phyloP scores from a whole-genome alignment of 139 green algal species.

The Volvox reticuliferus region DNA sequence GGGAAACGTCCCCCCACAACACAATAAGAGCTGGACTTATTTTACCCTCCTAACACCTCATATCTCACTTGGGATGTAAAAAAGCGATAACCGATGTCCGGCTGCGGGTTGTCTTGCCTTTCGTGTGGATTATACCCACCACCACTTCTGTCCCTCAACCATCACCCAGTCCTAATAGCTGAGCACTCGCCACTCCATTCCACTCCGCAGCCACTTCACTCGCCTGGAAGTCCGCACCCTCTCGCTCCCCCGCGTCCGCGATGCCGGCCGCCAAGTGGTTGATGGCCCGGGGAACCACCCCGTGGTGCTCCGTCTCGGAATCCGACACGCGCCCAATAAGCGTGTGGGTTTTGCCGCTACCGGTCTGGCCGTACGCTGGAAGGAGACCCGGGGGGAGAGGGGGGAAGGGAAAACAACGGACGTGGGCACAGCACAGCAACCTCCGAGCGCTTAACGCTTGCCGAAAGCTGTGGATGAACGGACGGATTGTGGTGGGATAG shows the following conservation, averaged over 20 bases:
- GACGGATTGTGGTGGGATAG: neutral
- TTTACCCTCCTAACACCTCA: too few relatives aligned
- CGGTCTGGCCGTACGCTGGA: conserved; percentile 80
- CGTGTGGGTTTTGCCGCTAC: conserved; percentile 85
- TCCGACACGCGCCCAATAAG: conserved; percentile 63
- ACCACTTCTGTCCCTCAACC: neutral
- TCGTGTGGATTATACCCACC: too few relatives aligned
- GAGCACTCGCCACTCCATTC: too few relatives aligned
- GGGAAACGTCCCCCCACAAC: neutral
- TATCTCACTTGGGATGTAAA: too few relatives aligned
- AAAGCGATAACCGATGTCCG: too few relatives aligned
- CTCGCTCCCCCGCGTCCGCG: conserved; percentile 12
- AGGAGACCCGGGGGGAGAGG: neutral
- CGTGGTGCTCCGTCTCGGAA: conserved; percentile 16
- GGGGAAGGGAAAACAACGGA: neutral
- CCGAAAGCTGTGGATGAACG: too few relatives aligned
- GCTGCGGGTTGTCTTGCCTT: too few relatives aligned
- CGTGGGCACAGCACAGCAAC: too few relatives aligned
- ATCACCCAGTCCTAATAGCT: too few relatives aligned
- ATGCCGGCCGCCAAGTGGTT: conserved; percentile 63
- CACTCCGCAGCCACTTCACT: too few relatives aligned
- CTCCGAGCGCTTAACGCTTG: too few relatives aligned
- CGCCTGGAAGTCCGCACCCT: conserved; percentile 56
- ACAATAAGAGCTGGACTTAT: neutral
- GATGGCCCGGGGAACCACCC: conserved; percentile 79